Evolutionary conservation across 176 grass and related monocot genomes (phyloP).

Genomic region (Lolium perenne): DNA sequence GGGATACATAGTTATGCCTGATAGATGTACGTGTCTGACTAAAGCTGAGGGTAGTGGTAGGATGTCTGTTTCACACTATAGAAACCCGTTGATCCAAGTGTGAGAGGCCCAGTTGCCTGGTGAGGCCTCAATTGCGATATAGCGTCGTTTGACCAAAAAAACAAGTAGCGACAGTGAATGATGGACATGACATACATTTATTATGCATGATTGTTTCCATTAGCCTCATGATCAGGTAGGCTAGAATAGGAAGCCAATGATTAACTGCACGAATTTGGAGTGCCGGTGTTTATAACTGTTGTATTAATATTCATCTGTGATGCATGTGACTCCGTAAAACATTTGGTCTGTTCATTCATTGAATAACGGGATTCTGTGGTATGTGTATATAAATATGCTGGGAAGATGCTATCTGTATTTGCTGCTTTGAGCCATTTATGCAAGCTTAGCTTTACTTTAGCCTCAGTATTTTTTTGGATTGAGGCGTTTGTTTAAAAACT

Average conservation of each 20-base stretch:
- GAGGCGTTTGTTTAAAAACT: background rate
- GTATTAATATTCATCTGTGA: background rate
- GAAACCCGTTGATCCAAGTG: background rate
- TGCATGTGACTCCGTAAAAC: background rate
- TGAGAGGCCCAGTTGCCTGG: background rate
- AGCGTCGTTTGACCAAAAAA: slow-evolving; percentile 21
- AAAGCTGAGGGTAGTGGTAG: slow-evolving; percentile 24
- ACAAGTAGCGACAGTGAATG: background rate
- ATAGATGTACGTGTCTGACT: background rate
- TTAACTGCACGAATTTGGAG: background rate
- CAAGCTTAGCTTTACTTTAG: slow-evolving; percentile 19
- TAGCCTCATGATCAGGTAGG: slow-evolving; percentile 16
- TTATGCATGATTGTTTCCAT: background rate
- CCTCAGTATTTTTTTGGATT: background rate
- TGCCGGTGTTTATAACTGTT: background rate
- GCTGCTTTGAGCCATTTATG: background rate
- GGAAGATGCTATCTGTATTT: slow-evolving; percentile 16
- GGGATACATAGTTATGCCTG: background rate
- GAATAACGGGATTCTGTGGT: background rate
- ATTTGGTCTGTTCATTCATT: background rate
- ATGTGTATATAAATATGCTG: slow-evolving; percentile 15
- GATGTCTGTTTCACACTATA: slow-evolving; percentile 26
- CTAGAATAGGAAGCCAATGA: background rate
- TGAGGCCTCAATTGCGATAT: background rate
- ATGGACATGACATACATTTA: background rate